Percentiles rank a stretch among this genome's conserved stretches.
Evolutionary conservation across 768 basidiomycete genomes (phyloP).

Genomic region (Leccinum obscurum): DNA sequence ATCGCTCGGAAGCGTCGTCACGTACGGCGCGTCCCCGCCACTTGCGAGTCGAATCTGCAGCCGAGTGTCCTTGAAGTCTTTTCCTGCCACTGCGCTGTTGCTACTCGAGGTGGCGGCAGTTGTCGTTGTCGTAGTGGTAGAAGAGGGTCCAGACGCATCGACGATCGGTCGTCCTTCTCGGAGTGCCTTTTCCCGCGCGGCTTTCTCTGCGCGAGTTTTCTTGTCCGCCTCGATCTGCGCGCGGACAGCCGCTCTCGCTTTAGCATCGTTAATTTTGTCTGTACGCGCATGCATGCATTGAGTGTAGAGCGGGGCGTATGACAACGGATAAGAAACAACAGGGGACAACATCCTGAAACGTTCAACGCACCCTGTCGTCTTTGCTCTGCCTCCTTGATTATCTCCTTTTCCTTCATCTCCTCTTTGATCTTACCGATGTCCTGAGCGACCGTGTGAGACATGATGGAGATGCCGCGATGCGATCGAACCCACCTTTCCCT

Average conservation of each 20-base stretch:
- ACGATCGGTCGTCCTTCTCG: constrained; percentile 68
- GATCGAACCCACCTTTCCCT: constrained; percentile 59
- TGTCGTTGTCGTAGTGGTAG: constrained; percentile 28
- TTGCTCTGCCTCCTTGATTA: constrained; percentile 79
- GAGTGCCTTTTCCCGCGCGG: constrained; percentile 87
- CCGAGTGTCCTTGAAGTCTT: constrained; percentile 84
- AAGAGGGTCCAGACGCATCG: constrained; percentile 30
- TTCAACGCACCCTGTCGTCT: constrained; percentile 64
- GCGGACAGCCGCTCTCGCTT: constrained; percentile 83
- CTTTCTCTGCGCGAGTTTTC: constrained; percentile 80
- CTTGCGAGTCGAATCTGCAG: constrained; percentile 86
- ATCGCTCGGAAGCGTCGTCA: constrained; percentile 78
- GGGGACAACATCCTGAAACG: neutral
- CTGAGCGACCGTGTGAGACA: constrained; percentile 36
- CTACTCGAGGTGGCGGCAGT: constrained; percentile 38
- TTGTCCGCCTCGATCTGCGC: constrained; percentile 97
- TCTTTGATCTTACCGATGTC: constrained; percentile 75
- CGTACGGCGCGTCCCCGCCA: constrained; percentile 69
- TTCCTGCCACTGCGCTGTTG: constrained; percentile 47
- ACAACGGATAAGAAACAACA: neutral
- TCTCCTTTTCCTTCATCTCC: constrained; percentile 74
- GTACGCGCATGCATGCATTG: neutral
- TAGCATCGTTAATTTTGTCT: constrained; percentile 92
- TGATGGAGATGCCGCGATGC: neutral
- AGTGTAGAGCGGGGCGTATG: neutral